Percentiles rank a stretch among this genome's conserved stretches.
These are phyloP conservation scores for Penicillium lagena DNA, from an alignment of 495 filamentous ascomycete species.

Conservation along the genomic window DNA sequence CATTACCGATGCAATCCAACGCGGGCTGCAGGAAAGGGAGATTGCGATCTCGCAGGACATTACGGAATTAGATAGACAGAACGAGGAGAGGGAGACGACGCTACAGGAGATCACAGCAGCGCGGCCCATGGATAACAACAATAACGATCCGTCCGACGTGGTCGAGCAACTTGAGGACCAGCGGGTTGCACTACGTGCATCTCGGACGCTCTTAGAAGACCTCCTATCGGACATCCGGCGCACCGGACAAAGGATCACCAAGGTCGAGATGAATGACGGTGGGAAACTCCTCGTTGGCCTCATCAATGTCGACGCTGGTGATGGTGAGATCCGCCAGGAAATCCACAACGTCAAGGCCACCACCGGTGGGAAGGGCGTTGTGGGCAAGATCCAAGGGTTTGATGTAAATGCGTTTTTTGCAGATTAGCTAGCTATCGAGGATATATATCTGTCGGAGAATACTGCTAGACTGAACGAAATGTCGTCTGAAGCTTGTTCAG, in stretches of 20 bases:
- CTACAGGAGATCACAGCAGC: not conserved
- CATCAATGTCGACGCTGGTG: not conserved
- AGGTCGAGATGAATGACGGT: not conserved
- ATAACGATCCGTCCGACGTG: not conserved
- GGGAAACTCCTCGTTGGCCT: not conserved
- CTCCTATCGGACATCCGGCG: not conserved
- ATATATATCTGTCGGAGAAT: no score
- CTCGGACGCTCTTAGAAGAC: not conserved
- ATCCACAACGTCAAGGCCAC: not conserved
- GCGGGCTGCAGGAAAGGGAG: no score
- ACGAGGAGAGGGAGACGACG: no score
- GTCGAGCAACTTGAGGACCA: not conserved
- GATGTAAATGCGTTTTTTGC: not conserved
- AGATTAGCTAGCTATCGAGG: not conserved
- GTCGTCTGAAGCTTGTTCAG: no score
- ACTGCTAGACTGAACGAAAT: no score
- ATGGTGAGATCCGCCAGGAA: not conserved
- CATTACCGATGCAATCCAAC: no score
- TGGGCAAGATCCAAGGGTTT: not conserved
- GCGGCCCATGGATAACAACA: not conserved
- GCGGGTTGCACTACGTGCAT: not conserved
- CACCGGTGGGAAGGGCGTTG: not conserved
- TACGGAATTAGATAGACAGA: no score
- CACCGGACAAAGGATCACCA: not conserved
- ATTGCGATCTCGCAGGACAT: no score